Percentiles rank a stretch among this genome's conserved stretches.
These are phyloP conservation scores for Phytophthora cactorum DNA, from an alignment of 352 stramenopile species.

Conservation along the genomic window DNA sequence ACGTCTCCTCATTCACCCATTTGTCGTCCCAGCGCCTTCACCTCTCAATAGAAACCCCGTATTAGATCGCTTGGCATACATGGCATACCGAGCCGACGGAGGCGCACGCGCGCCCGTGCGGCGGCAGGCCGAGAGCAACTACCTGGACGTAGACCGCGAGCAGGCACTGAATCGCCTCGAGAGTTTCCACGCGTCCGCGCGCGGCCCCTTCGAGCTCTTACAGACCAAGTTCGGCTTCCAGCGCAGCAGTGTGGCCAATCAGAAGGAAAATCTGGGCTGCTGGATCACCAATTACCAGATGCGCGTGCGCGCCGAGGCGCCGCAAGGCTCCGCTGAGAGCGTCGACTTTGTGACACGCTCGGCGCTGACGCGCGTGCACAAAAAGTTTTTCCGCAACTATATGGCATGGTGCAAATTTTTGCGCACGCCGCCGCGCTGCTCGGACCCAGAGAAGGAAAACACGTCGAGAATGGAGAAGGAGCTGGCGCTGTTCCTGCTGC, in stretches of 20 bases:
- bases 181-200: conserved; percentile 52
- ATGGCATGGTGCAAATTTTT: conserved; percentile 95
- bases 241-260: conserved; percentile 70
- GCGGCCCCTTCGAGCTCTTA: conserved; percentile 77
- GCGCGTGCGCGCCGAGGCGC: conserved; percentile 54
- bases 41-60: not conserved
- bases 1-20: conserved; percentile 15
- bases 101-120: conserved; percentile 41
- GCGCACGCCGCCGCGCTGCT: conserved; percentile 85
- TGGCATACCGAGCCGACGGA: conserved; percentile 25
- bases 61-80: not conserved
- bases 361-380: conserved; percentile 66
- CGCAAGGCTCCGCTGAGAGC: conserved; percentile 34
- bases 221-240: conserved; percentile 88
- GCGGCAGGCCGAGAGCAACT: conserved; percentile 76
- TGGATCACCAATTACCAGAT: conserved; percentile 89
- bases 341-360: conserved; percentile 55
- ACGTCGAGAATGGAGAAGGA: conserved; percentile 66
- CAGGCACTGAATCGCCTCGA: conserved; percentile 62
- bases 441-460: conserved; percentile 43
- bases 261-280: conserved; percentile 88
- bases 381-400: conserved; percentile 93
- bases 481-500: conserved; percentile 77
- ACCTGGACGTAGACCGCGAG: conserved; percentile 75
- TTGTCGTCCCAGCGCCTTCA: not conserved